Base-by-base conservation (phyloP, 108 stramenopile genomes). In the Cyclostephanos tholiformis region DNA sequence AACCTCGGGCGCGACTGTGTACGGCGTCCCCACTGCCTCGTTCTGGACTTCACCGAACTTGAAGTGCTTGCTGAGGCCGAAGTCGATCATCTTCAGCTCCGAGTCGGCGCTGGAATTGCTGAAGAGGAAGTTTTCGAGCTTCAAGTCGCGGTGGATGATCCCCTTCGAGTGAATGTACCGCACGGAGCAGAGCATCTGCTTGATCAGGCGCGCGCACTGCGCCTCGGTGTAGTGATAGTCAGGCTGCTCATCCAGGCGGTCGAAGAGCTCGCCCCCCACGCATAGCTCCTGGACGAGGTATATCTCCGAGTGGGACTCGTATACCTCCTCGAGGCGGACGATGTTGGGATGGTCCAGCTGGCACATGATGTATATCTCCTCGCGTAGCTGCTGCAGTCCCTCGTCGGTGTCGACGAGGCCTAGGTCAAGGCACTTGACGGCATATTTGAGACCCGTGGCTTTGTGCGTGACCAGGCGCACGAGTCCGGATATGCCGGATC, bases 91-190 rank as follows among this genome's bases (percentile, higher is more conserved):
- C 69, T 86, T 87, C 63, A 94, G 57, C 57, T 91, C 89, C n/a
- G 71, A 65, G 57, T 89, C 85, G 11, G 74, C 50, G 9, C 64
- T 74, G 14, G 48, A 51, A 52, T 64, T 67, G 53, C 67, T 84
- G 63, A 88, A 87, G 14, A 87, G 48, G 56, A 87, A 87, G 43
- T 86, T 86, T 26, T 89, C 86, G 58, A 98, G 76, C 82, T 99
- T 99, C 60, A 97, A 82, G 82, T 97, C 97, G 25, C 98, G 85
- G 74, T 97, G 97, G 69, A 96, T 89, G 30, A 97, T 82, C n/a
- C 86, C 89, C 67, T 96, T 93, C 6, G 85, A 81, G 79, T 98
- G 99, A 26, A 98, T 82, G 75, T 98, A 98, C 43, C 89, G 71
- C 48, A 98, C 88, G 36, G 92, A 90, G 13, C 85, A 87, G 39